Evolutionary conservation across 1,284 basidiomycete species (phyloP).

Genomic region (Rhodotorula sp.): DNA sequence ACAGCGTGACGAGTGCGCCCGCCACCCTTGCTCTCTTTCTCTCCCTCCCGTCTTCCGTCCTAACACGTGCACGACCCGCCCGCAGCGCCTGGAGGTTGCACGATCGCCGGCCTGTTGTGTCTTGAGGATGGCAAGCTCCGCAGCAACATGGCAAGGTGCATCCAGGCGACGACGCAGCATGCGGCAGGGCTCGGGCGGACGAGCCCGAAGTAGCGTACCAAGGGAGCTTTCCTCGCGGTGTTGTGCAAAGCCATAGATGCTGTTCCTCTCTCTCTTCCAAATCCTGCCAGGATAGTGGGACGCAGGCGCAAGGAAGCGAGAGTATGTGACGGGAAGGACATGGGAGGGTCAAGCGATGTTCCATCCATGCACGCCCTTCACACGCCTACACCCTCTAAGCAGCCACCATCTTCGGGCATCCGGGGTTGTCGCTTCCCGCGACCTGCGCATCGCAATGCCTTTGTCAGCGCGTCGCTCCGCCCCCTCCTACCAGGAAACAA

Average conservation of each 20-base stretch:
- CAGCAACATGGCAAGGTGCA: slow-evolving; percentile 77
- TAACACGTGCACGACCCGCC: neutral
- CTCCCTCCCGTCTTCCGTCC: neutral
- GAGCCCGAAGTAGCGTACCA: neutral
- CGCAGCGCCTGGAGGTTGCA: slow-evolving; percentile 94
- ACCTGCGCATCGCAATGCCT: no score
- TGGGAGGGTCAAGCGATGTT: no score
- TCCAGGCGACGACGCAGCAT: slow-evolving; percentile 88
- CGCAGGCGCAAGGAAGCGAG: no score
- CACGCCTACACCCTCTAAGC: no score
- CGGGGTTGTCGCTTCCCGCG: no score
- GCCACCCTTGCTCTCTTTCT: neutral
- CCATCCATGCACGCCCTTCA: no score
- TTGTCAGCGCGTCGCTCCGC: no score
- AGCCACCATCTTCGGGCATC: no score
- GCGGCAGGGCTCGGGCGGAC: slow-evolving; percentile 73
- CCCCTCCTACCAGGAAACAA: no score
- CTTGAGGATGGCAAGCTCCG: slow-evolving; percentile 78
- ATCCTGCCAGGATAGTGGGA: no score
- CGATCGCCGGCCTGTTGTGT: slow-evolving; percentile 91
- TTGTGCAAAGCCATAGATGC: neutral
- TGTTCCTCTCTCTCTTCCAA: no score
- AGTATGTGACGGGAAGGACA: no score
- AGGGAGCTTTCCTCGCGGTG: neutral
- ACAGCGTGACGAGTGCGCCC: slow-evolving; percentile 90